Evolutionary conservation across 1,284 basidiomycete genomes (phyloP).

Genomic region (Athelia psychrophila): DNA sequence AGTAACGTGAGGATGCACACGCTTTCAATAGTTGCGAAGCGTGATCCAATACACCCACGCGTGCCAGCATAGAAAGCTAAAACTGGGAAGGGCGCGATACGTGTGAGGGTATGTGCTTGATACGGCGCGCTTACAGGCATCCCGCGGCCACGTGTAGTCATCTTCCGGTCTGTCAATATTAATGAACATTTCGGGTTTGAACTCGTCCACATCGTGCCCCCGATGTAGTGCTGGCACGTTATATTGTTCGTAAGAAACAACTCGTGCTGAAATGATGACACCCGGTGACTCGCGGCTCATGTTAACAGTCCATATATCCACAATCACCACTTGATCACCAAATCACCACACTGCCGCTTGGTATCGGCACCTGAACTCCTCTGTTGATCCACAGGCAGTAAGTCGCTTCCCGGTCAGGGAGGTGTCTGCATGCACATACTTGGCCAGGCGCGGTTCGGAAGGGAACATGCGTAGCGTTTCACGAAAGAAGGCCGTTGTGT

Average conservation of each 20-base stretch:
- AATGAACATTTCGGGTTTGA: slow-evolving; percentile 46
- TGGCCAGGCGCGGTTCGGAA: slow-evolving; percentile 36
- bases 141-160: slow-evolving; percentile 34
- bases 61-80: slow-evolving; percentile 36
- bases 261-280: not conserved
- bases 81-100: slow-evolving; percentile 14
- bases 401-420: slow-evolving; percentile 24
- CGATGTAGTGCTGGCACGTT: slow-evolving; percentile 31
- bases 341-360: slow-evolving; percentile 34
- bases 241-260: not conserved
- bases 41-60: slow-evolving; percentile 38
- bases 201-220: slow-evolving; percentile 39
- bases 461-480: slow-evolving; percentile 44
- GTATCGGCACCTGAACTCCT: slow-evolving; percentile 31
- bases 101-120: not conserved
- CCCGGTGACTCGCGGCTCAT: slow-evolving; percentile 25
- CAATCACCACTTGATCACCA: too few relatives aligned
- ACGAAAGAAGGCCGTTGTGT: slow-evolving; percentile 36
- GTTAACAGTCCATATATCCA: slow-evolving; percentile 39
- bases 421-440: slow-evolving; percentile 32
- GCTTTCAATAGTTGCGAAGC: slow-evolving; percentile 25
- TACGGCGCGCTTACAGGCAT: slow-evolving; percentile 21
- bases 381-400: slow-evolving; percentile 10
- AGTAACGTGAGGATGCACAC: slow-evolving; percentile 25
- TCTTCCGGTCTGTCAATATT: slow-evolving; percentile 23